Percentiles rank a stretch among this genome's conserved stretches.
Conservation (phyloP, 768 basidiomycete species). For the Paxillus rubicundulus region DNA sequence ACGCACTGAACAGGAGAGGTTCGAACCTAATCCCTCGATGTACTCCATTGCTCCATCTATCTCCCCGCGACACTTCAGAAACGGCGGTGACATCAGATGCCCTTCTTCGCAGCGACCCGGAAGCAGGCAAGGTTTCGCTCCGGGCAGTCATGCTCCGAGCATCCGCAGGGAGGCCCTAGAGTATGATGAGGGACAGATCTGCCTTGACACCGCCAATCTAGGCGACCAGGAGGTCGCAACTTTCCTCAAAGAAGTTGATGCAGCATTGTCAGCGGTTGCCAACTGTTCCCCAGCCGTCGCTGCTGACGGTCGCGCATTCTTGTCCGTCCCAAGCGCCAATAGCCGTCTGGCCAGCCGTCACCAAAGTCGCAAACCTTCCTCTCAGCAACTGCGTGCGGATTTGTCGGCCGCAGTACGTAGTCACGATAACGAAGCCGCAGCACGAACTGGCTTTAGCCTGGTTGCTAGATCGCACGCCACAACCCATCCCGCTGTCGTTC, state of each 20-base stretch:
- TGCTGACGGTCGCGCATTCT: constrained; percentile 30
- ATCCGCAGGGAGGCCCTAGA: constrained; percentile 29
- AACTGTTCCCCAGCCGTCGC: constrained; percentile 27
- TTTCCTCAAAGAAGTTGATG: constrained; percentile 31
- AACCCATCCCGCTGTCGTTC: constrained; percentile 23
- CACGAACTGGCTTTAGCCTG: constrained; percentile 30
- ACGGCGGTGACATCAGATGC: constrained; percentile 18
- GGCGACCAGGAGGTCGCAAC: constrained; percentile 31
- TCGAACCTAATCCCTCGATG: constrained; percentile 29
- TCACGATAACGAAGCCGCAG: constrained; percentile 25
- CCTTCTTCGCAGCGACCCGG: constrained; percentile 22
- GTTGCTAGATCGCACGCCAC: constrained; percentile 26
- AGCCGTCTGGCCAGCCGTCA: constrained; percentile 26
- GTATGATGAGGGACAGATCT: constrained; percentile 30
- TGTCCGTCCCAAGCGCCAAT: constrained; percentile 26
- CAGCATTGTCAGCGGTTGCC: constrained; percentile 24
- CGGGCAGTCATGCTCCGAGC: constrained; percentile 26
- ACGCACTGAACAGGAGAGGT: constrained; percentile 20
- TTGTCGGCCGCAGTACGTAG: constrained; percentile 26
- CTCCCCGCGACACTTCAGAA: constrained; percentile 23
- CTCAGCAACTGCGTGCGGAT: constrained; percentile 30
- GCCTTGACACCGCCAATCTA: constrained; percentile 30
- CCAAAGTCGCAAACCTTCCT: constrained; percentile 30
- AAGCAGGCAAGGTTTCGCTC: constrained; percentile 24
- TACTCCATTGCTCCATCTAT: constrained; percentile 30